Base-by-base conservation (phyloP, 495 filamentous ascomycete species). In the Penicillium desertorum region DNA sequence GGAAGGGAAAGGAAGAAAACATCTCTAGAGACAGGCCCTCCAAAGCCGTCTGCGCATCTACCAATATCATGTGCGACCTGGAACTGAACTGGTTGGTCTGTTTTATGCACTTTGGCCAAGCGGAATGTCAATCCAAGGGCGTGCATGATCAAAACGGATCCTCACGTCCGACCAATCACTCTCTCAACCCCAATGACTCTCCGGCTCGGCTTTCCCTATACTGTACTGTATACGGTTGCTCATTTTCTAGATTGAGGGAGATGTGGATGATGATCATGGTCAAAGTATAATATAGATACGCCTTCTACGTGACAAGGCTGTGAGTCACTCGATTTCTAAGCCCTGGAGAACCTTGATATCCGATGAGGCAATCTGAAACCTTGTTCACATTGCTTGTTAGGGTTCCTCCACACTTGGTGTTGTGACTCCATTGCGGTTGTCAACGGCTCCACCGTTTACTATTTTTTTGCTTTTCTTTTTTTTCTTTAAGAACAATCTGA, bases 101-200 rank as follows among this genome's bases (percentile, higher is more conserved):
- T 36, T 16, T 4, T 25, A 37, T 37, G 47, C 20, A 37, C 51
- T 19, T 32, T 53, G 37, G 4, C 3, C 37, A 41, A 63, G 32
- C 36, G 57, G 63, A 66, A 69, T 69, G 66, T 66, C 63, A 62
- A 66, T 61, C 57, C 61, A 66, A 69, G 66, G 66, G 66, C 66
- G 66, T 43, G 36, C 30, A 39, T 39, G 56, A 46, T 52, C 59
- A 58, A 52, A 45, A 34, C 50, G 56, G 43, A 53, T 45, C 47
- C 39, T 50, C 34, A 25, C 42, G 46, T 34, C 51, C 16, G 11
- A 27, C 51, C 59, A 60, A 62, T 56, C 59, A 65, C 23, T 46
- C 22, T 29, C 19, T 20, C 39, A 22, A 37, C 37, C 30, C 14
- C 23, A 45, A 60, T 63, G 51, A 54, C 51, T 55, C 51, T 36